A percentile compares a stretch with the other conserved stretches of the same genome.
These are phyloP conservation scores for Solanum ossicruentum DNA, from an alignment of 257 asterid species.

Conservation along the genomic window DNA sequence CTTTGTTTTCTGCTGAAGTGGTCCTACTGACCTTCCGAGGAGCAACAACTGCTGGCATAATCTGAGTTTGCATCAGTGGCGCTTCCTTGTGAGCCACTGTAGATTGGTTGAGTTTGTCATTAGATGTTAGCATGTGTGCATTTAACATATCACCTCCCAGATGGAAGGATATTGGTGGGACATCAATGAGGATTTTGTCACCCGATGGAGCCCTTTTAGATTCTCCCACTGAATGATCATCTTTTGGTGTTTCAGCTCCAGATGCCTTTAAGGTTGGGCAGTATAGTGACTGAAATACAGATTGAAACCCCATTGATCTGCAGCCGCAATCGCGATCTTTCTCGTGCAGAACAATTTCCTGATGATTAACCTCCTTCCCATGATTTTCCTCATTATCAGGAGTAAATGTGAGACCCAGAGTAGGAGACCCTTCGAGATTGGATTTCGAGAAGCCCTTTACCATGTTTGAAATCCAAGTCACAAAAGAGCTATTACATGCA, in stretches of 20 bases:
- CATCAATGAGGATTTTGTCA: slow-evolving; percentile 2
- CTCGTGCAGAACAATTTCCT: slow-evolving; percentile 1
- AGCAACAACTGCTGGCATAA: slow-evolving; percentile 9
- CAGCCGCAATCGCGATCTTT: slow-evolving; percentile 14
- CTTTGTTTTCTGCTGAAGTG: slow-evolving; percentile 12
- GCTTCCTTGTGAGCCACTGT: slow-evolving; percentile 1
- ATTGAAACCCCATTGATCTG: slow-evolving; percentile 27
- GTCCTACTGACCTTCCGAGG: slow-evolving; percentile 3
- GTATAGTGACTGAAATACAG: slow-evolving; percentile 43
- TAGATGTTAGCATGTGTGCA: slow-evolving; percentile 10
- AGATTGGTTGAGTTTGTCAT: slow-evolving; percentile 13
- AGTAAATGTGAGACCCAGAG: slow-evolving; percentile 11
- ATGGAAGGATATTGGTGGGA: slow-evolving; percentile 1
- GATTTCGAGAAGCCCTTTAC: slow-evolving; percentile 40
- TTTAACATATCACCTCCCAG: slow-evolving; percentile 2
- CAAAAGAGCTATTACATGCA: slow-evolving; percentile 40
- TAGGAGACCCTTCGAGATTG: slow-evolving; percentile 13
- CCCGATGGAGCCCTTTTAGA: slow-evolving; percentile 4
- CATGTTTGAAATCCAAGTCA: slow-evolving; percentile 74
- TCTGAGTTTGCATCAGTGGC: slow-evolving; percentile 7
- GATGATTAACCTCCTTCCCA: slow-evolving; percentile 3
- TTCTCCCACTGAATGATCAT: slow-evolving; percentile 8
- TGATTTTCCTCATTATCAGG: slow-evolving; percentile 9
- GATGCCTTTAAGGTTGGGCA: slow-evolving; percentile 7
- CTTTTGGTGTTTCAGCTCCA: slow-evolving; percentile 8